Base-by-base conservation (phyloP, 768 basidiomycete genomes). In the Amanita subjunquillea region DNA sequence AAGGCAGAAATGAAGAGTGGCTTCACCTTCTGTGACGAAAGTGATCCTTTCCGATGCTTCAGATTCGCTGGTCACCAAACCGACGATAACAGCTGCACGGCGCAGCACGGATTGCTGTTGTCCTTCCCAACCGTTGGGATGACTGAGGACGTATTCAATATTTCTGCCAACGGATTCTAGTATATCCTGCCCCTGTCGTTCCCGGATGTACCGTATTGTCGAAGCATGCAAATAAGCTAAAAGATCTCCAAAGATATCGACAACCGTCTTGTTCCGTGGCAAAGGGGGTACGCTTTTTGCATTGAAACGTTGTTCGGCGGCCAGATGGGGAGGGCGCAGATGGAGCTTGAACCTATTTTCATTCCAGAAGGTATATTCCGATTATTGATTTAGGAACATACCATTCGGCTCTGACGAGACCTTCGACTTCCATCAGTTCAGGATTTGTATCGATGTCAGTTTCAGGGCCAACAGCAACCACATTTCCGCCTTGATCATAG, bases 81-180 rank as follows among this genome's bases (percentile, higher is more conserved):
- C 73, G 0, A 72, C 80, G 27, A 63, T 23, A 5, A 71, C 60
- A 0, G 75, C 77, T 0, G 79, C 80, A 9, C 62, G 58, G 12
- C 79, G 71, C 62, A 80, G 71, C 52, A 70, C 64, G 4, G 58
- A 66, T 55, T 81, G 80, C 54, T 82, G 78, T 1, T 59, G 60
- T 1, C 76, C 76, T 58, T 74, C 78, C 77, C 79, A 81, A 0
- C 75, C 77, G 49, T 80, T 80, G 6, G 79, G 79, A 55, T 80
- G 79, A 1, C 70, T 69, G n/a, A 81, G 65, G 13, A 81, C 67
- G 52, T 72, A 75, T 36, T 75, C 69, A 23, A 74, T 68, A 17
- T 57, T 62, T 25, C 67, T 57, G 51, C 69, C 64, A 8, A 75
- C 50, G 8, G 71, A 70, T n/a, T 54, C 58, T 76, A 73, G 75